Conservation (phyloP, 495 filamentous ascomycete genomes). For the Trichoderma reesei region DNA sequence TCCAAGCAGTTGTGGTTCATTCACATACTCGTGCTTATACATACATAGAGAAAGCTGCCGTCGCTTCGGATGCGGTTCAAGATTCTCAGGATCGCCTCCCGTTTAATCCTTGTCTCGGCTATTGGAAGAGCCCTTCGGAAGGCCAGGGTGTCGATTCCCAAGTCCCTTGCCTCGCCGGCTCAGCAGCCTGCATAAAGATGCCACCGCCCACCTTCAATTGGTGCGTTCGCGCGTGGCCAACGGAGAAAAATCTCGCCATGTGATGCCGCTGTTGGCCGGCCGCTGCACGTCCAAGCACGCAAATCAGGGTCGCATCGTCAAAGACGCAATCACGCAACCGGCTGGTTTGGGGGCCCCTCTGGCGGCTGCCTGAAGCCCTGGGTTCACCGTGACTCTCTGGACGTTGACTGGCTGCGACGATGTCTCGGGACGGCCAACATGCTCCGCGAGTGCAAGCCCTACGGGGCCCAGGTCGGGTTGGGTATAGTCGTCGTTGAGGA, state of each 20-base stretch:
- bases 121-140: neutral
- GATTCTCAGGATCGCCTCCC: neutral
- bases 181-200: neutral
- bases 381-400: too few relatives aligned
- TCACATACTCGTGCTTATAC: neutral
- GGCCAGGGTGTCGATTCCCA: neutral
- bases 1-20: neutral
- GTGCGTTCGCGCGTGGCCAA: neutral
- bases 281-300: neutral
- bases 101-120: neutral
- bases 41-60: neutral
- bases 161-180: neutral
- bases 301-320: neutral
- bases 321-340: conserved; percentile 2
- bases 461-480: too few relatives aligned
- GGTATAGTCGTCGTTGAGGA: too few relatives aligned
- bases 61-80: conserved; percentile 1
- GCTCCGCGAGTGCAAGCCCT: too few relatives aligned
- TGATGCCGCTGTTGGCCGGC: neutral
- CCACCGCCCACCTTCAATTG: neutral
- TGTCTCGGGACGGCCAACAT: too few relatives aligned
- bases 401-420: too few relatives aligned
- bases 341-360: too few relatives aligned
- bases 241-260: conserved; percentile 3
- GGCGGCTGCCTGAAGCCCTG: too few relatives aligned